Conservation (phyloP, 1,139 yeast species). For the Candida labiduridarum region DNA sequence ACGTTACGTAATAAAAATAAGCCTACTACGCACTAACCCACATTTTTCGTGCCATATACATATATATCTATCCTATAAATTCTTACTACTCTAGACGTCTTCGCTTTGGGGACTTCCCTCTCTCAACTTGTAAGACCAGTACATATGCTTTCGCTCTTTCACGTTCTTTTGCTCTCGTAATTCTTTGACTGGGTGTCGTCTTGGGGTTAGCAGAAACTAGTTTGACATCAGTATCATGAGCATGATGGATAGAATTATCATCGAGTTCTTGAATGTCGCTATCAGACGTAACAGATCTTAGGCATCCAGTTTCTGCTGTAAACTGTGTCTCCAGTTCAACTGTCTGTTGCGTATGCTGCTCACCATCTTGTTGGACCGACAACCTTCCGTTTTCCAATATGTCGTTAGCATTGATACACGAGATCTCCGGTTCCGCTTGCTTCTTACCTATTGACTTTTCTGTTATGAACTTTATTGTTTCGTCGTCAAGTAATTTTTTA, state of each 20-base stretch:
- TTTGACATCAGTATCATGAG: neutral
- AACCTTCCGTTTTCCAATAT: too few relatives aligned
- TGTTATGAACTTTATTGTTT: neutral
- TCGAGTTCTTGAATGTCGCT: neutral
- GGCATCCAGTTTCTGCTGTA: too few relatives aligned
- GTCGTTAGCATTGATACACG: too few relatives aligned
- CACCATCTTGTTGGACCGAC: neutral
- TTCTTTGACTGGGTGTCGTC: neutral
- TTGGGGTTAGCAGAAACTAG: neutral
- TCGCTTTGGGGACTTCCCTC: neutral
- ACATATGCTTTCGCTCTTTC: neutral
- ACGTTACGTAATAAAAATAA: neutral
- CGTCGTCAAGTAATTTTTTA: neutral
- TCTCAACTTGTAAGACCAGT: neutral
- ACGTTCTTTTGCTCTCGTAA: neutral
- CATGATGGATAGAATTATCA: neutral
- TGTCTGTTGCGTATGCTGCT: too few relatives aligned
- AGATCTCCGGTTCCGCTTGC: neutral
- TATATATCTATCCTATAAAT: neutral
- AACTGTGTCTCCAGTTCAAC: neutral
- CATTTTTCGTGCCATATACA: neutral
- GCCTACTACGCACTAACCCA: too few relatives aligned
- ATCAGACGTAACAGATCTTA: too few relatives aligned
- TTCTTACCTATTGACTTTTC: neutral
- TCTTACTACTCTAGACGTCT: neutral